phyloP scores from a whole-genome alignment of 805 yeast species.

The Myxozyma lipomycoides region DNA sequence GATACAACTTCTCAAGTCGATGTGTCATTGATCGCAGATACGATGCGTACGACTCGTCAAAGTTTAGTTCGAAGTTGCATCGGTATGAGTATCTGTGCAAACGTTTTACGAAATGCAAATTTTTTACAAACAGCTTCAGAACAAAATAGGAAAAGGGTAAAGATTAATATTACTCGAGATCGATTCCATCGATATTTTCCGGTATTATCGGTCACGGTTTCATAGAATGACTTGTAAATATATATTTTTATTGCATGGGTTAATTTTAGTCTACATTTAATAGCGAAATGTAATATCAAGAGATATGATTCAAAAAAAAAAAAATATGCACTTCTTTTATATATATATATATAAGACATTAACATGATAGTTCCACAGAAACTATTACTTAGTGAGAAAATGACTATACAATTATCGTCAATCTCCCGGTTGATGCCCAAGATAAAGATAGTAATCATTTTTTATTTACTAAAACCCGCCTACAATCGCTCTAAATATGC shows the following conservation, averaged over 20 bases:
- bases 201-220: not conserved
- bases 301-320: not conserved
- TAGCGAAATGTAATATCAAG: not conserved
- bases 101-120: not conserved
- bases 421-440: too few relatives aligned
- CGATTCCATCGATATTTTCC: not conserved
- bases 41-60: not conserved
- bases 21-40: conserved; percentile 1
- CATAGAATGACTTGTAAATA: too few relatives aligned
- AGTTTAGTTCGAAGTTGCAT: not conserved
- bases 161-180: not conserved
- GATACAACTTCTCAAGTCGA: conserved; percentile 4
- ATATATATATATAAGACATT: too few relatives aligned
- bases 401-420: too few relatives aligned
- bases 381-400: too few relatives aligned
- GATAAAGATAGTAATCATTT: too few relatives aligned
- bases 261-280: too few relatives aligned
- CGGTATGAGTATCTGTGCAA: not conserved
- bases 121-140: not conserved
- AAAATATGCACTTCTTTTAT: not conserved
- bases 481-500: too few relatives aligned
- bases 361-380: too few relatives aligned
- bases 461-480: too few relatives aligned
- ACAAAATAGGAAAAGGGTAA: not conserved
- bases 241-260: too few relatives aligned